phyloP scores from a whole-genome alignment of 768 basidiomycete genomes.

The Suillus occidentalis region DNA sequence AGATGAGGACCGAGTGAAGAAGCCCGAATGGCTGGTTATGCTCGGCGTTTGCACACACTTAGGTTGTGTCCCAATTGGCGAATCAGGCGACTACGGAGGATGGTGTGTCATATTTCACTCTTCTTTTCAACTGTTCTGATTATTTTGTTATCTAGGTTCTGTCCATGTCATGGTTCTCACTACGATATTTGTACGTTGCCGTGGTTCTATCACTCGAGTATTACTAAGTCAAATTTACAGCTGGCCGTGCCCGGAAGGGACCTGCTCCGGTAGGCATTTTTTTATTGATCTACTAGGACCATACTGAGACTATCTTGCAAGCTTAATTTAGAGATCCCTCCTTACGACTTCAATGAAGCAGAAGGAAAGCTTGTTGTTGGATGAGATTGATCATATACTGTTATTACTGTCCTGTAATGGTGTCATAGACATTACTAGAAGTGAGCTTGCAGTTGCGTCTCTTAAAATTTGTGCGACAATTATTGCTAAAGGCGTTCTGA shows the following conservation, averaged over 20 bases:
- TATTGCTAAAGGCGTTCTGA: not conserved
- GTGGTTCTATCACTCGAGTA: slow-evolving; percentile 1
- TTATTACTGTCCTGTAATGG: slow-evolving; percentile 21
- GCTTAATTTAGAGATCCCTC: slow-evolving; percentile 94
- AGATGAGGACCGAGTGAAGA: slow-evolving; percentile 87
- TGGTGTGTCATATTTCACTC: slow-evolving; percentile 59
- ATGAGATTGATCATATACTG: slow-evolving; percentile 36
- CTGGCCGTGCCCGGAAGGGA: slow-evolving; percentile 93
- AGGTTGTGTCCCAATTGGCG: slow-evolving; percentile 98
- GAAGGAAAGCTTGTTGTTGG: slow-evolving; percentile 88
- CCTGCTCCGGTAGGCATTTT: slow-evolving; percentile 81
- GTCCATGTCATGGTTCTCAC: slow-evolving; percentile 98
- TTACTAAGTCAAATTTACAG: slow-evolving; percentile 37
- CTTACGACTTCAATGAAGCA: slow-evolving; percentile 83
- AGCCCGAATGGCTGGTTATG: slow-evolving; percentile 96
- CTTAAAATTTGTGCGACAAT: not conserved
- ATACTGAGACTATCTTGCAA: slow-evolving; percentile 29
- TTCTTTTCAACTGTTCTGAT: not conserved
- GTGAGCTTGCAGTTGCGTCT: not conserved
- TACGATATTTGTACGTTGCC: slow-evolving; percentile 84
- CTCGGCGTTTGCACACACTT: slow-evolving; percentile 95
- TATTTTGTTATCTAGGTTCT: slow-evolving; percentile 60
- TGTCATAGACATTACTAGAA: slow-evolving; percentile 25
- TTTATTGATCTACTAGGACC: not conserved
- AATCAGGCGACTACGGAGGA: slow-evolving; percentile 95